These are phyloP conservation scores for Colletotrichum sp. DNA, from an alignment of 2,329 filamentous ascomycete genomes.

Conservation along the genomic window DNA sequence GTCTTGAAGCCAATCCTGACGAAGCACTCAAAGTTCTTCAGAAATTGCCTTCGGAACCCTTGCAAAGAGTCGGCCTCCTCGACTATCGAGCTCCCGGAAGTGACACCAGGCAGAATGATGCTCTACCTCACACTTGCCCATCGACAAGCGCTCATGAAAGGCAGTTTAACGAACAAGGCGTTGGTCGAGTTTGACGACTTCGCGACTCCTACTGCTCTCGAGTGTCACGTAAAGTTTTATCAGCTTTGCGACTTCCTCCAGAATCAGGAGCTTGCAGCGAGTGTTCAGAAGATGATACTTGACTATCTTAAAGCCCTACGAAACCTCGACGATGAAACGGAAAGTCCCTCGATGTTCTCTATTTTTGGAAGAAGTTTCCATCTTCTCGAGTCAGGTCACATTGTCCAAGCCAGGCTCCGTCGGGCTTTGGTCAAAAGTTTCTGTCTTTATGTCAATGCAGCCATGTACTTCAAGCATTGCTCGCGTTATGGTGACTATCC, in stretches of 20 bases:
- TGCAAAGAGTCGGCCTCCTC: rapidly evolving
- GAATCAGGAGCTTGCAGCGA: not conserved
- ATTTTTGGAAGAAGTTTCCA: too few species aligned
- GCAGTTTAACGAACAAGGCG: rapidly evolving
- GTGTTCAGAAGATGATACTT: too few species aligned
- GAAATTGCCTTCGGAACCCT: rapidly evolving
- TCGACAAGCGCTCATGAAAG: rapidly evolving
- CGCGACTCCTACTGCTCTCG: rapidly evolving
- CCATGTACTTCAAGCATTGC: too few species aligned
- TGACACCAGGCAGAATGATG: rapidly evolving
- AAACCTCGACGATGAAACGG: too few species aligned
- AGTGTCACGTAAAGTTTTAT: rapidly evolving
- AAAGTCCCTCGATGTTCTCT: too few species aligned
- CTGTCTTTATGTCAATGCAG: too few species aligned
- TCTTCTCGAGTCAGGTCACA: too few species aligned
- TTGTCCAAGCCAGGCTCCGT: too few species aligned
- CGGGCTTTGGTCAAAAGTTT: too few species aligned
- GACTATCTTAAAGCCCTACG: too few species aligned
- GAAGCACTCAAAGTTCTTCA: not conserved
- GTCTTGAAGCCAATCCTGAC: rapidly evolving
- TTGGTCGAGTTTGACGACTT: rapidly evolving
- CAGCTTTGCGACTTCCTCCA: not conserved
- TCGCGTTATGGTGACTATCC: too few species aligned
- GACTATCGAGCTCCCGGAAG: rapidly evolving
- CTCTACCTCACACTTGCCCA: rapidly evolving